Conservation (phyloP, 164 flowering plant genomes). For the Warburgia ugandensis region DNA sequence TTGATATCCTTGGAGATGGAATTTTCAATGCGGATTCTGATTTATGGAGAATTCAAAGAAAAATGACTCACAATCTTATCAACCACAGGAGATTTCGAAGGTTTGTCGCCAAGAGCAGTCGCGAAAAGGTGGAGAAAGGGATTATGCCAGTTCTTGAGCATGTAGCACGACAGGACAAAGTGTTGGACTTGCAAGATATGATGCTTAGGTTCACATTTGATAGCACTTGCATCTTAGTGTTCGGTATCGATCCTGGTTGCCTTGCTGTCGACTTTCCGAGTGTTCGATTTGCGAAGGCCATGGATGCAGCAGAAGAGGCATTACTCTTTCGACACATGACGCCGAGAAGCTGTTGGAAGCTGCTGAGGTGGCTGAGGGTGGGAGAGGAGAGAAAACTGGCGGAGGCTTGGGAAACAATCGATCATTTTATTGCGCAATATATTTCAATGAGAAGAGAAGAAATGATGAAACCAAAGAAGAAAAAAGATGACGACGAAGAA, state of each 20-base stretch:
- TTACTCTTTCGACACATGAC: constrained; percentile 19
- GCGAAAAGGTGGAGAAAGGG: constrained; percentile 16
- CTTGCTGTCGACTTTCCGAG: constrained; percentile 19
- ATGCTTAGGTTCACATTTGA: constrained; percentile 33
- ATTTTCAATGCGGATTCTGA: constrained; percentile 20
- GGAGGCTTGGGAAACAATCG: constrained; percentile 7
- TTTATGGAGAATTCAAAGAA: constrained; percentile 13
- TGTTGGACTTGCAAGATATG: constrained; percentile 33
- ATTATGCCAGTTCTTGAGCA: constrained; percentile 22
- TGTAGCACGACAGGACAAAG: constrained; percentile 1
- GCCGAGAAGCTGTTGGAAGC: constrained; percentile 31
- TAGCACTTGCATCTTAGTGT: constrained; percentile 17
- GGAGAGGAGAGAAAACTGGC: constrained; percentile 18
- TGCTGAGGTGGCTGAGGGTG: constrained; percentile 19
- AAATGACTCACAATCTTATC: constrained; percentile 4
- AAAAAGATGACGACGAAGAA: not conserved
- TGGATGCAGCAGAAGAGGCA: constrained; percentile 24
- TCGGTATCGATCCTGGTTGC: constrained; percentile 20
- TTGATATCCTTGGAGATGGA: constrained; percentile 27
- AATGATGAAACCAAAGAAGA: not conserved
- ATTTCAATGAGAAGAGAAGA: constrained; percentile 9
- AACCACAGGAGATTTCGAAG: constrained; percentile 7
- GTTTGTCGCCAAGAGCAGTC: constrained; percentile 9
- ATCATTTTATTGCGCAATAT: constrained; percentile 5
- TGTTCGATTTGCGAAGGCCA: constrained; percentile 24